Evolutionary conservation across 495 filamentous ascomycete species (phyloP).

Genomic region (Schizothecium vesticola): DNA sequence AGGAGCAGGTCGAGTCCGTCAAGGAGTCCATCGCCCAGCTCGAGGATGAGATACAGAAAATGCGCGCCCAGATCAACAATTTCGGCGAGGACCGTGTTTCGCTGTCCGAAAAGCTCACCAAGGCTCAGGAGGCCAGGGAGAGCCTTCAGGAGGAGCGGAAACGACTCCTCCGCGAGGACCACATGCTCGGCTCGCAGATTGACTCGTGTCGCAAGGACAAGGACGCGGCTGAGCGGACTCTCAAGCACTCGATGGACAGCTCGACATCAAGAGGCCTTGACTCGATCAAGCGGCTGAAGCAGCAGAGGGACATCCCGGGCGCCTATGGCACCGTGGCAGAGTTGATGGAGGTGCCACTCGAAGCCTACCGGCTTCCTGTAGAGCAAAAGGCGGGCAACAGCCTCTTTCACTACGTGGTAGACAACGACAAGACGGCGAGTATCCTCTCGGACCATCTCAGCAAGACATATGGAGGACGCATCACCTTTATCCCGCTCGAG

Average conservation of each 20-base stretch:
- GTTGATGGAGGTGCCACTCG: constrained; percentile 68
- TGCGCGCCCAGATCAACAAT: constrained; percentile 71
- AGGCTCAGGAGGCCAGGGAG: constrained; percentile 75
- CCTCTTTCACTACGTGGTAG: constrained; percentile 94
- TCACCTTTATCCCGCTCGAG: constrained; percentile 93
- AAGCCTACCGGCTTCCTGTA: constrained; percentile 82
- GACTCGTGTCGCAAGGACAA: constrained; percentile 66
- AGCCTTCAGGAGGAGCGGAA: constrained; percentile 82
- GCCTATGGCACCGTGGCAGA: constrained; percentile 91
- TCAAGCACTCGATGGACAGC: constrained; percentile 78
- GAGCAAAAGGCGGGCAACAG: constrained; percentile 90
- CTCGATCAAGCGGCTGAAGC: constrained; percentile 73
- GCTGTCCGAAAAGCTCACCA: constrained; percentile 65
- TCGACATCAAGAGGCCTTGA: constrained; percentile 78
- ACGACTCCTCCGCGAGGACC: constrained; percentile 85
- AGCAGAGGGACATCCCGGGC: constrained; percentile 70
- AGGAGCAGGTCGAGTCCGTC: constrained; percentile 76
- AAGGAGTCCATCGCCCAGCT: constrained; percentile 63
- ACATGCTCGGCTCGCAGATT: constrained; percentile 74
- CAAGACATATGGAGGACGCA: constrained; percentile 72
- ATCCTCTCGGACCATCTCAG: constrained; percentile 73
- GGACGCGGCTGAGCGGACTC: constrained; percentile 66
- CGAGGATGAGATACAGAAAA: constrained; percentile 63
- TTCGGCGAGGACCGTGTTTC: constrained; percentile 66
- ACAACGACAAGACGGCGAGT: constrained; percentile 83